Evolutionary conservation across 2,329 filamentous ascomycete species (phyloP).

Genomic region (Bipolaris zeicola): DNA sequence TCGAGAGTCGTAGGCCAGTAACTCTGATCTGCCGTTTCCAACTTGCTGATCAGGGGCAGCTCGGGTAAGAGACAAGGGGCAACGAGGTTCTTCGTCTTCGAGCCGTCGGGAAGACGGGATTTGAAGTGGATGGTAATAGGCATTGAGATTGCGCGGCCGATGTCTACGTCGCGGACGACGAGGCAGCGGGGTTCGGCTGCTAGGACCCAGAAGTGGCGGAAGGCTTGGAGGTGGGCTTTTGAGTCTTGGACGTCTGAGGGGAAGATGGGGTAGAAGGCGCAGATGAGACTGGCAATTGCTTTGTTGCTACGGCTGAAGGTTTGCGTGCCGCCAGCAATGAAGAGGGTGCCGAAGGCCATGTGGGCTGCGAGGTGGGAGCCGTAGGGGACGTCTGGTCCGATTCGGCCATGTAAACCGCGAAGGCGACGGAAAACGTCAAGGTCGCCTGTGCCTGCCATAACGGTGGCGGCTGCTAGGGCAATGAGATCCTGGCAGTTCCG

Average conservation of each 20-base stretch:
- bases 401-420: slow-evolving; percentile 83
- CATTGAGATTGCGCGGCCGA: slow-evolving; percentile 76
- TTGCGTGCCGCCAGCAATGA: slow-evolving; percentile 88
- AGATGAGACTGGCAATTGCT: slow-evolving; percentile 82
- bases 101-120: slow-evolving; percentile 34
- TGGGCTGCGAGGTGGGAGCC: slow-evolving; percentile 93
- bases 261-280: slow-evolving; percentile 93
- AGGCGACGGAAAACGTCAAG: slow-evolving; percentile 82
- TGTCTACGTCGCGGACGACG: slow-evolving; percentile 84
- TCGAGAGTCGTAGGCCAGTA: slow-evolving; percentile 86
- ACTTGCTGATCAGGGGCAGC: slow-evolving; percentile 64
- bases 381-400: slow-evolving; percentile 83
- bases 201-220: slow-evolving; percentile 96
- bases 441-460: slow-evolving; percentile 97
- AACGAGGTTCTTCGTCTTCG: slow-evolving; percentile 38
- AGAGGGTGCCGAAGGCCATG: slow-evolving; percentile 87
- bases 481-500: slow-evolving; percentile 90
- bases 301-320: slow-evolving; percentile 89
- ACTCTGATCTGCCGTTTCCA: slow-evolving; percentile 67
- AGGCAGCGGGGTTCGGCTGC: slow-evolving; percentile 89
- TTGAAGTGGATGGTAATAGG: slow-evolving; percentile 70
- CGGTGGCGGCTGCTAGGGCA: slow-evolving; percentile 78
- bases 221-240: slow-evolving; percentile 90
- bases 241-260: slow-evolving; percentile 91
- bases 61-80: slow-evolving; percentile 68